Percentiles rank a stretch among this genome's conserved stretches.
phyloP scores from a whole-genome alignment of 441 rosid species.

The Populus tomentosa region DNA sequence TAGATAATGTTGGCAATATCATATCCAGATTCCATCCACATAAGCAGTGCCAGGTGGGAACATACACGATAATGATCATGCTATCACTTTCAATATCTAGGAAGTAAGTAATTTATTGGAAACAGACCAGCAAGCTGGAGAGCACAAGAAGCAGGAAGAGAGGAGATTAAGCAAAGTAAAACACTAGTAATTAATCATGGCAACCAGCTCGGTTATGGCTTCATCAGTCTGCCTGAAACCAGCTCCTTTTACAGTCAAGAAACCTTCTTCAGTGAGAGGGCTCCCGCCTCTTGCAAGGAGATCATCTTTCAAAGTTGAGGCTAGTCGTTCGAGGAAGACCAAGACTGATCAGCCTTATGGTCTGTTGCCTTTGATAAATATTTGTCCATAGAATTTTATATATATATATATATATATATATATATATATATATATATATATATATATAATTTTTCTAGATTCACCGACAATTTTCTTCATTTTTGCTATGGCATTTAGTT shows the following conservation, averaged over 20 bases:
- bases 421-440: too few species aligned
- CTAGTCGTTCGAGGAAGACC: slow-evolving; percentile 51
- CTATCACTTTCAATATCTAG: slow-evolving; percentile 13
- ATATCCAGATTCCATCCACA: slow-evolving; percentile 40
- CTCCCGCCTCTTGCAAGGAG: slow-evolving; percentile 54
- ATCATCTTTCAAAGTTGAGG: slow-evolving; percentile 48
- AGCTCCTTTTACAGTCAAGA: slow-evolving; percentile 42
- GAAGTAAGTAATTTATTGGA: not conserved
- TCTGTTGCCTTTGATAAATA: not conserved
- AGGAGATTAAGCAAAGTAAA: not conserved
- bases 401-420: too few species aligned
- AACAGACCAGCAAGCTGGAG: not conserved
- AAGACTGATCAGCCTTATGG: slow-evolving; percentile 77
- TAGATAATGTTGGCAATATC: slow-evolving; percentile 33
- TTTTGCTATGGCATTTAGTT: not conserved
- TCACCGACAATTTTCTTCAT: not conserved
- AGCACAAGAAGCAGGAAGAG: not conserved
- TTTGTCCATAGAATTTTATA: not conserved
- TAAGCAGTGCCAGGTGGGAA: slow-evolving; percentile 40
- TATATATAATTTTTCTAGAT: too few species aligned
- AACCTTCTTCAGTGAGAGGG: slow-evolving; percentile 43
- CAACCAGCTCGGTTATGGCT: slow-evolving; percentile 55
- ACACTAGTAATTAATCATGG: slow-evolving; percentile 11
- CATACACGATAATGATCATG: slow-evolving; percentile 18
- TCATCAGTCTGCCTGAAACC: slow-evolving; percentile 65